Conservation (phyloP, 2,329 filamentous ascomycete species). For the Saccharata proteae region DNA sequence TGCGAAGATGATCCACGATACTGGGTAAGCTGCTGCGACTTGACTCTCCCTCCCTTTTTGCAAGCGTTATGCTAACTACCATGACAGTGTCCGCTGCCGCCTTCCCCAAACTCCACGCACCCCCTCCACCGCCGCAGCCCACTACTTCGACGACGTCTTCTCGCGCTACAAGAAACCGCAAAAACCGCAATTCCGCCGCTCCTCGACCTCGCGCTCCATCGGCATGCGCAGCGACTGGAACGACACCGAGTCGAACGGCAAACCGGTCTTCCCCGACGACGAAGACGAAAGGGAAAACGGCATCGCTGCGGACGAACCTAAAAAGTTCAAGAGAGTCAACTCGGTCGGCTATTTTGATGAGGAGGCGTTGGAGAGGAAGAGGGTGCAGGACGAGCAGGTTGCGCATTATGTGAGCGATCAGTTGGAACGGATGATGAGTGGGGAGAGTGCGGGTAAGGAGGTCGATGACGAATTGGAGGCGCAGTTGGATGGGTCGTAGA, state of each 20-base stretch:
- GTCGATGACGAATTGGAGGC: constrained; percentile 51
- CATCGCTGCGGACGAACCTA: constrained; percentile 13
- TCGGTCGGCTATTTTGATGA: constrained; percentile 41
- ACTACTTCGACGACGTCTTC: constrained; percentile 94
- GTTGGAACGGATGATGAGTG: constrained; percentile 57
- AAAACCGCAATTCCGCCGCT: constrained; percentile 49
- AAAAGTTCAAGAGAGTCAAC: constrained; percentile 24
- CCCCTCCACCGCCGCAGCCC: constrained; percentile 67
- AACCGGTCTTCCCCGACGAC: constrained; percentile 14
- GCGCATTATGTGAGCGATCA: constrained; percentile 74
- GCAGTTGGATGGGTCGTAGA: constrained; percentile 36
- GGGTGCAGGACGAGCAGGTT: constrained; percentile 47
- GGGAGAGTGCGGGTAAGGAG: constrained; percentile 38
- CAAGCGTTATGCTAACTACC: constrained; percentile 37
- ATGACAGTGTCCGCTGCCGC: constrained; percentile 64
- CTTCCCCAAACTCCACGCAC: constrained; percentile 88
- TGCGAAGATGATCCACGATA: constrained; percentile 95
- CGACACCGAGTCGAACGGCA: constrained; percentile 16
- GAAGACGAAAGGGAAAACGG: constrained; percentile 17
- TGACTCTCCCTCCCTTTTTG: not conserved
- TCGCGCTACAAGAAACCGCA: constrained; percentile 30
- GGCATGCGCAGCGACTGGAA: constrained; percentile 68
- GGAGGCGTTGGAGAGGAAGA: constrained; percentile 30
- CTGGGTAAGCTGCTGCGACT: constrained; percentile 53
- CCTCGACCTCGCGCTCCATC: constrained; percentile 73